Base-by-base conservation (phyloP, 2,329 filamentous ascomycete genomes). In the Clonostachys solani region DNA sequence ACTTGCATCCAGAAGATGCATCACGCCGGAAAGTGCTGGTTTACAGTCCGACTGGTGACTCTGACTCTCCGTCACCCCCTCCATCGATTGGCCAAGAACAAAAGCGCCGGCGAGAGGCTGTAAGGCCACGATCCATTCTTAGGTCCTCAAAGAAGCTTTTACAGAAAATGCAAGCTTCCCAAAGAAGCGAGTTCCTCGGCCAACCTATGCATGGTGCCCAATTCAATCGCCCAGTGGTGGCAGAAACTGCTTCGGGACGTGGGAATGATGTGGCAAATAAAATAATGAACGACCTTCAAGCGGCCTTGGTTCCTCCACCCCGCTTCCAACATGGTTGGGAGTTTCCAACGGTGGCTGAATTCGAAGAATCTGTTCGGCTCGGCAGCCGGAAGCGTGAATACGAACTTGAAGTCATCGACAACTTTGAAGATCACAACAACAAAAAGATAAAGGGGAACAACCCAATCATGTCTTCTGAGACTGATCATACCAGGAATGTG, bases 81-180 rank as follows among this genome's bases (percentile, higher is more conserved):
- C 61, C 56, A n/a, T 66, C 66, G 1, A 47, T 69, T 33, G 50
- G 59, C 42, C 61, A 71, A 42, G 68, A 71, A 49, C 63, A 68
- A 49, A 51, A 54, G 12, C 59, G 60, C 18, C 60, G 68, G 29
- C 57, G 68, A 34, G 61, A 59, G 43, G 54, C 54, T 4, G 49
- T 40, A 5, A 50, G 53, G 13, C 60, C 63, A 6, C 62, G 60
- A 2, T 63, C 68, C 2, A 71, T 71, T 23, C 44, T 71, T 33
- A 68, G 66, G 40, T 29, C 47, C n/a, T 50, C 47, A 9, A 34
- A 43, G 42, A 33, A 45, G n/a, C 47, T 50, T 3, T 19, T 33
- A n/a, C 48, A 57, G 29, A 53, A 54, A 29, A 41, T 47, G 12
- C 33, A 19, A 13, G n/a, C 17, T 6, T 17, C 44, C 23, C 23